phyloP scores from a whole-genome alignment of 345 rosid genomes.

The Eucalyptus regnans region DNA sequence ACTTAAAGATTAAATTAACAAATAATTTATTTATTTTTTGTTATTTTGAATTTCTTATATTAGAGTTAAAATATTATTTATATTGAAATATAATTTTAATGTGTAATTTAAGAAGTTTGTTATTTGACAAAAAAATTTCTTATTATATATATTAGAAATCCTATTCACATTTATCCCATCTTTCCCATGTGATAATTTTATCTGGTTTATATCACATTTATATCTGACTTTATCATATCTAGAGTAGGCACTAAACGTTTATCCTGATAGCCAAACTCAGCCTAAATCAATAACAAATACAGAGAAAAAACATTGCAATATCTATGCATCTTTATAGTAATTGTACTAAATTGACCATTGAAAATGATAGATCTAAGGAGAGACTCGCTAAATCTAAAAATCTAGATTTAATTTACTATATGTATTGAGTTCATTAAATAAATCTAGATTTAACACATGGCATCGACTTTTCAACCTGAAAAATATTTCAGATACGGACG shows the following conservation, averaged over 20 bases:
- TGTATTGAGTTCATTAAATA: background rate
- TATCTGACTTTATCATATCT: too few species aligned
- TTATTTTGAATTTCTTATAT: too few species aligned
- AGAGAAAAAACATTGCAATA: background rate
- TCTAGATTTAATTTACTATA: background rate
- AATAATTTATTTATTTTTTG: too few species aligned
- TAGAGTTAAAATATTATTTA: too few species aligned
- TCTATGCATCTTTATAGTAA: background rate
- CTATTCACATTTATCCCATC: rapidly evolving
- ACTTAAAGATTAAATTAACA: too few species aligned
- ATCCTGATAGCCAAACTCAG: rapidly evolving
- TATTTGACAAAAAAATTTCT: too few species aligned
- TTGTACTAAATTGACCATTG: background rate
- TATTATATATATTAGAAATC: rapidly evolving
- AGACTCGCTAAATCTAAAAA: background rate
- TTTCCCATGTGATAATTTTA: too few species aligned
- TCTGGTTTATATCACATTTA: rapidly evolving
- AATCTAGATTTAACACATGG: background rate
- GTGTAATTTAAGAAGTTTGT: too few species aligned
- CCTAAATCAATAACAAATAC: background rate
- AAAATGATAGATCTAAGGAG: background rate
- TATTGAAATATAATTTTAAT: too few species aligned
- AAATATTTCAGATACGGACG: background rate
- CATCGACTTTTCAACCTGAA: background rate
- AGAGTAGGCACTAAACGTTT: too few species aligned